phyloP scores from a whole-genome alignment of 169 alveolate species.

The Plasmodium sp. region DNA sequence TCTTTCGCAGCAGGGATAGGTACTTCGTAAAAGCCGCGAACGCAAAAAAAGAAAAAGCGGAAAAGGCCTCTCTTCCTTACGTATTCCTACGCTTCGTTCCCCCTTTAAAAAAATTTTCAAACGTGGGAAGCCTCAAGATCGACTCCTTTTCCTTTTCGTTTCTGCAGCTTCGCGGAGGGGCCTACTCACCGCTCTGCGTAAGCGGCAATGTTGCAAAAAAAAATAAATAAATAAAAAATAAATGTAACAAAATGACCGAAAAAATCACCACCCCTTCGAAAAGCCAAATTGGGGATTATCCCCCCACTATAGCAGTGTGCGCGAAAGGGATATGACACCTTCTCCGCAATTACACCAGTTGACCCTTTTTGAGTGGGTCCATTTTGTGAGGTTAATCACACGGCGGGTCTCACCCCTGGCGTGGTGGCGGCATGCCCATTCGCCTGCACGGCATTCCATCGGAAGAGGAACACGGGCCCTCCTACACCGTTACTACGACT shows the following conservation, averaged over 20 bases:
- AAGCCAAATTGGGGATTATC: not conserved
- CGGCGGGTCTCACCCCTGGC: not conserved
- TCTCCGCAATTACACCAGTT: not conserved
- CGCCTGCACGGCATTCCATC: not conserved
- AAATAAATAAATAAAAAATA: not conserved
- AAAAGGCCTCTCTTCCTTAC: not conserved
- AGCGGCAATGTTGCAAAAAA: not conserved
- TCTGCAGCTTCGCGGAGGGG: not conserved
- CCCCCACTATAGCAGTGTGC: not conserved
- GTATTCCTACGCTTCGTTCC: not conserved
- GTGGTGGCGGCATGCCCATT: not conserved
- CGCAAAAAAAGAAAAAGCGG: not conserved
- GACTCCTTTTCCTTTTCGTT: not conserved
- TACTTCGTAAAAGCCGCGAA: not conserved
- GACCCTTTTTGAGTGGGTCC: not conserved
- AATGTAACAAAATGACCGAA: not conserved
- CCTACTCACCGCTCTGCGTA: not conserved
- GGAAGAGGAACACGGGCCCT: not conserved
- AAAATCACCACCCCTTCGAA: not conserved
- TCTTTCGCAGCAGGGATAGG: not conserved
- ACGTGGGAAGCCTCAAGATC: not conserved
- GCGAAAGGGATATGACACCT: not conserved
- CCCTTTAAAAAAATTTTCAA: not conserved
- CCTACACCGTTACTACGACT: not conserved
- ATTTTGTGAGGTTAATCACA: not conserved